Percentiles rank a stretch among this genome's conserved stretches.
phyloP scores from a whole-genome alignment of 345 rosid species.

The Citrus australasica region DNA sequence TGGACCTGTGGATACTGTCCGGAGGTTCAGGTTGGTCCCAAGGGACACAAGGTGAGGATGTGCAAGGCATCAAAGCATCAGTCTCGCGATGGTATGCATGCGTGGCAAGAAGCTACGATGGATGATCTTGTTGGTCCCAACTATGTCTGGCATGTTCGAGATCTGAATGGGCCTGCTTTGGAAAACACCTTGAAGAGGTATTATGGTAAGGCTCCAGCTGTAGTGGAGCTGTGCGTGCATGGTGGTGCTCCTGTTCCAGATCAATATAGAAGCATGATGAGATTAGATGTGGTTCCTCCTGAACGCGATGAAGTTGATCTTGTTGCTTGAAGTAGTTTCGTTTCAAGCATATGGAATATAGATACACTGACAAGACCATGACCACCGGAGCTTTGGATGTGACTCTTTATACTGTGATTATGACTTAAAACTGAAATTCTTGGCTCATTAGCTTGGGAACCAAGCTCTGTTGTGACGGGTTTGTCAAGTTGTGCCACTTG shows the following conservation, averaged over 20 bases:
- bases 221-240: slow-evolving; percentile 75
- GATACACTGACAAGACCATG: neutral
- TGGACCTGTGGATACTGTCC: slow-evolving; percentile 83
- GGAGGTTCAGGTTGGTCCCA: slow-evolving; percentile 90
- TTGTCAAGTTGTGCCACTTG: neutral
- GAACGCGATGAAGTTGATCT: slow-evolving; percentile 77
- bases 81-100: slow-evolving; percentile 75
- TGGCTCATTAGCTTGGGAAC: neutral
- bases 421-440: neutral
- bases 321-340: slow-evolving; percentile 42
- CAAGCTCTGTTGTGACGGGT: neutral
- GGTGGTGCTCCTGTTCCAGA: slow-evolving; percentile 72
- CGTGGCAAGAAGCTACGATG: slow-evolving; percentile 84
- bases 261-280: slow-evolving; percentile 77
- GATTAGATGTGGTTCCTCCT: slow-evolving; percentile 78
- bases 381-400: neutral
- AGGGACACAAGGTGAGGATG: slow-evolving; percentile 84
- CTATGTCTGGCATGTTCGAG: slow-evolving; percentile 80
- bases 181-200: slow-evolving; percentile 66
- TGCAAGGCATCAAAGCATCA: slow-evolving; percentile 85
- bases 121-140: slow-evolving; percentile 75
- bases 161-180: slow-evolving; percentile 48
- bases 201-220: slow-evolving; percentile 84
- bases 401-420: neutral
- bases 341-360: neutral